A percentile compares a stretch with the other conserved stretches of the same genome.
Conservation (phyloP, 148 eudicot species). For the Chenopodium suecicum region DNA sequence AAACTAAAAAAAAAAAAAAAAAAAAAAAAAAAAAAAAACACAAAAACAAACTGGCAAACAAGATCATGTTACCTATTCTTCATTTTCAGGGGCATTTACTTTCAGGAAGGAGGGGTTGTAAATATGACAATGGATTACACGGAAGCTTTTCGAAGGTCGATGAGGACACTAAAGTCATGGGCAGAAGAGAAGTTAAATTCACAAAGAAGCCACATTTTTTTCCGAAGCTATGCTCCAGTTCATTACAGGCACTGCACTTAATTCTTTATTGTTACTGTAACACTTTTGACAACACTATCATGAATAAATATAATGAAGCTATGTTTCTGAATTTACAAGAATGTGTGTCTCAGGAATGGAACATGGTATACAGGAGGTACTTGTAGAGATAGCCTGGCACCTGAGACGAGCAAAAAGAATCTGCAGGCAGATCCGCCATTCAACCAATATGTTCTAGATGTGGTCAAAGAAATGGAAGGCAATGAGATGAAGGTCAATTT, state of each 20-base stretch:
- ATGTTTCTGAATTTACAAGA: slow-evolving; percentile 5
- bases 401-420: slow-evolving; percentile 45
- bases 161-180: slow-evolving; percentile 60
- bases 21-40: no score
- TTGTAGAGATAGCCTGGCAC: slow-evolving; percentile 45
- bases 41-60: no score
- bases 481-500: slow-evolving; percentile 30
- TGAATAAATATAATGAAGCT: background rate
- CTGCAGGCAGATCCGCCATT: slow-evolving; percentile 40
- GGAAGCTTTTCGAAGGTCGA: slow-evolving; percentile 68
- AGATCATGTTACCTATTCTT: background rate
- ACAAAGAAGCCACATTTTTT: slow-evolving; percentile 46
- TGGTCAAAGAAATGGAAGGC: slow-evolving; percentile 39
- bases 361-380: slow-evolving; percentile 61
- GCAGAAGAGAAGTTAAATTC: slow-evolving; percentile 44
- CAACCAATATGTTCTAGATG: slow-evolving; percentile 42
- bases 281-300: background rate
- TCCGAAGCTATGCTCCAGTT: slow-evolving; percentile 68
- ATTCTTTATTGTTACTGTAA: background rate
- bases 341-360: slow-evolving; percentile 50
- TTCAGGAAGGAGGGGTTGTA: slow-evolving; percentile 55
- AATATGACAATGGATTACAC: slow-evolving; percentile 67
- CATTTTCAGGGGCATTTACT: slow-evolving; percentile 56
- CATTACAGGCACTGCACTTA: slow-evolving; percentile 53
- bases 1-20: no score